Evolutionary conservation across 805 yeast genomes (phyloP).

Genomic region (Kodamaea fukazawae): DNA sequence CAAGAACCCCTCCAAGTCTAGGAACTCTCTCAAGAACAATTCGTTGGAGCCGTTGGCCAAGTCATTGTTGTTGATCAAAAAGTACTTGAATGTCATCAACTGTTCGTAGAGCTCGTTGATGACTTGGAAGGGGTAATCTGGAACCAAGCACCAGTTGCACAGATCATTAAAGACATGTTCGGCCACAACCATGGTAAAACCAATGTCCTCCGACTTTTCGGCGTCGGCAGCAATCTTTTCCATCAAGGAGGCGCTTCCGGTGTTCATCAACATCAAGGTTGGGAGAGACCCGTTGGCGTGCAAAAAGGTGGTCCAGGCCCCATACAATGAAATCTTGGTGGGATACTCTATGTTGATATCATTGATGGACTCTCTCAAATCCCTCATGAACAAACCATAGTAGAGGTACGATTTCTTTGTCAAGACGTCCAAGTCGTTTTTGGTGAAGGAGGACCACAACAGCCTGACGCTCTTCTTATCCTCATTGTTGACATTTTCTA

Average conservation of each 20-base stretch:
- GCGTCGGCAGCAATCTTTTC: slow-evolving; percentile 25
- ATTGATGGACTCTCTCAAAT: slow-evolving; percentile 31
- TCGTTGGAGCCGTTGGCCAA: slow-evolving; percentile 8
- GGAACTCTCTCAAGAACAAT: slow-evolving; percentile 12
- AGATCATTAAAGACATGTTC: slow-evolving; percentile 23
- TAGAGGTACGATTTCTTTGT: slow-evolving; percentile 30
- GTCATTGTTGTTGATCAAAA: slow-evolving; percentile 15
- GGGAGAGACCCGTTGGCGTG: slow-evolving; percentile 31
- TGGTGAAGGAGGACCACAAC: slow-evolving; percentile 24
- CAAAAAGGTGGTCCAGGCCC: slow-evolving; percentile 35
- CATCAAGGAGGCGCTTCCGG: slow-evolving; percentile 34
- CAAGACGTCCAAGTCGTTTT: slow-evolving; percentile 27
- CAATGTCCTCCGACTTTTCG: slow-evolving; percentile 14
- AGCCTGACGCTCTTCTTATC: slow-evolving; percentile 1
- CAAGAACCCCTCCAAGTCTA: slow-evolving; percentile 32
- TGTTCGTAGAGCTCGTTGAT: slow-evolving; percentile 25
- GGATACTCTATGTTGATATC: slow-evolving; percentile 34
- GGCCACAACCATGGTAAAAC: slow-evolving; percentile 20
- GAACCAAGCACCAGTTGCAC: slow-evolving; percentile 22
- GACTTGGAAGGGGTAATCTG: slow-evolving; percentile 34
- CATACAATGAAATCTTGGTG: slow-evolving; percentile 34
- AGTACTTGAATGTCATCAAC: slow-evolving; percentile 25
- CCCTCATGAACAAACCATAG: slow-evolving; percentile 35
- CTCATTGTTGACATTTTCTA: background rate
- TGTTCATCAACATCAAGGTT: slow-evolving; percentile 31